Evolutionary conservation across 2,329 filamentous ascomycete species (phyloP).

Genomic region (Stachybotrys echinatus): DNA sequence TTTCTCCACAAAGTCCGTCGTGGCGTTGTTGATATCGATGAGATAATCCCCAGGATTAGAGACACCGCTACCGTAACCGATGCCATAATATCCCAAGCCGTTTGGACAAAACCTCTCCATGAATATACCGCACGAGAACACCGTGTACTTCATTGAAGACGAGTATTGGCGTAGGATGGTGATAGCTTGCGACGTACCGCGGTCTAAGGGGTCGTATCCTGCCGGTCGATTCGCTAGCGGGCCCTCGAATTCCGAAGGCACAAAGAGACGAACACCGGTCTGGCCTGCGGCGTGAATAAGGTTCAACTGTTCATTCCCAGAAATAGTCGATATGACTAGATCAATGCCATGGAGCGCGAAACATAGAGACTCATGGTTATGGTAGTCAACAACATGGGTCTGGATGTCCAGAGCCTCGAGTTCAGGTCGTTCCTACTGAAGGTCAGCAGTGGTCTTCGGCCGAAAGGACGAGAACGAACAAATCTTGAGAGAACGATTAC

Average conservation of each 20-base stretch:
- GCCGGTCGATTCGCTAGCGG: conserved; percentile 47
- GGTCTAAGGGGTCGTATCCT: conserved; percentile 54
- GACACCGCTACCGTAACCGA: conserved; percentile 52
- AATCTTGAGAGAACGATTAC: conserved; percentile 64
- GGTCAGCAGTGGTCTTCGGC: conserved; percentile 10
- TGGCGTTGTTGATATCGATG: conserved; percentile 52
- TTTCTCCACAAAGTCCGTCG: conserved; percentile 56
- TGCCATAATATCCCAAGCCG: conserved; percentile 54
- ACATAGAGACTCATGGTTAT: conserved; percentile 48
- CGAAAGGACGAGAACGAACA: conserved; percentile 13
- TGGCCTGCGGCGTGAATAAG: conserved; percentile 67
- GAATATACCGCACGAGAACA: conserved; percentile 69
- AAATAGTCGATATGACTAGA: conserved; percentile 70
- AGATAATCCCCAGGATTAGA: conserved; percentile 59
- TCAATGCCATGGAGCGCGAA: conserved; percentile 68
- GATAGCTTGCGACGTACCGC: conserved; percentile 51
- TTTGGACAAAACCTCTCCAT: conserved; percentile 70
- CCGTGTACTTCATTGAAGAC: conserved; percentile 57
- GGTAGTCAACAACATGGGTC: conserved; percentile 65
- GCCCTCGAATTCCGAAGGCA: conserved; percentile 73
- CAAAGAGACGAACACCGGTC: conserved; percentile 61
- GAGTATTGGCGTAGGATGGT: conserved; percentile 50
- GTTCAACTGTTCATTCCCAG: conserved; percentile 59
- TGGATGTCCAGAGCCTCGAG: conserved; percentile 56
- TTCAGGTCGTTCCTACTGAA: conserved; percentile 44